Percentiles rank a stretch among this genome's conserved stretches.
These are phyloP conservation scores for Microcyclospora tardicrescens DNA, from an alignment of 2,329 filamentous ascomycete genomes.

Conservation along the genomic window DNA sequence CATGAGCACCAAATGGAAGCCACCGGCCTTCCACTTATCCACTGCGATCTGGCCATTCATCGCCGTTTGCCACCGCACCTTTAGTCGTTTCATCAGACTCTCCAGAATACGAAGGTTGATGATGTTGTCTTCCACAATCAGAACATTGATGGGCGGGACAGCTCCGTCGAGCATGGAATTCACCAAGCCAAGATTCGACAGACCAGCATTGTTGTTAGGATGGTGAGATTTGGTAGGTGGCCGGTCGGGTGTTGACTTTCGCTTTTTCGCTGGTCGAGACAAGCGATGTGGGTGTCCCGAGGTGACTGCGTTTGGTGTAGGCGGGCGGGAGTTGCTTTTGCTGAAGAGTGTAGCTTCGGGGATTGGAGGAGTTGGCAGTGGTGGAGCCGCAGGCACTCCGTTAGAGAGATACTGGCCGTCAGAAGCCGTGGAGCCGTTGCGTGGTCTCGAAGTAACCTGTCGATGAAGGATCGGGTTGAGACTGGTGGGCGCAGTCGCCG, in stretches of 20 bases:
- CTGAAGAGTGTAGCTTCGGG: constrained; percentile 20
- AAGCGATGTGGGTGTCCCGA: constrained; percentile 4
- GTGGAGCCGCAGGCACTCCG: constrained; percentile 31
- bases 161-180: constrained; percentile 54
- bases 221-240: neutral
- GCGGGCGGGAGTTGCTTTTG: constrained; percentile 17
- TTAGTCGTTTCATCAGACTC: constrained; percentile 88
- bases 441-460: constrained; percentile 12
- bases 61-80: constrained; percentile 93
- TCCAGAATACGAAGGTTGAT: constrained; percentile 92
- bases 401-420: constrained; percentile 26
- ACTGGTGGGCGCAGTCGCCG: neutral
- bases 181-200: neutral
- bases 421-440: constrained; percentile 30
- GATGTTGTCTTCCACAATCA: constrained; percentile 97
- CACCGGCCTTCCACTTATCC: constrained; percentile 80
- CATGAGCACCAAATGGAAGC: constrained; percentile 95
- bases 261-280: constrained; percentile 12
- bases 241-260: constrained; percentile 15
- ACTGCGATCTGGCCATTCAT: constrained; percentile 92
- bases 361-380: constrained; percentile 43
- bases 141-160: constrained; percentile 89
- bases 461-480: constrained; percentile 21
- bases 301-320: constrained; percentile 9
- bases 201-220: neutral